Evolutionary conservation across 2,329 filamentous ascomycete species (phyloP), one percentile per base, ranked within the genome.

Genomic region (Sarocladium kiliense): DNA sequence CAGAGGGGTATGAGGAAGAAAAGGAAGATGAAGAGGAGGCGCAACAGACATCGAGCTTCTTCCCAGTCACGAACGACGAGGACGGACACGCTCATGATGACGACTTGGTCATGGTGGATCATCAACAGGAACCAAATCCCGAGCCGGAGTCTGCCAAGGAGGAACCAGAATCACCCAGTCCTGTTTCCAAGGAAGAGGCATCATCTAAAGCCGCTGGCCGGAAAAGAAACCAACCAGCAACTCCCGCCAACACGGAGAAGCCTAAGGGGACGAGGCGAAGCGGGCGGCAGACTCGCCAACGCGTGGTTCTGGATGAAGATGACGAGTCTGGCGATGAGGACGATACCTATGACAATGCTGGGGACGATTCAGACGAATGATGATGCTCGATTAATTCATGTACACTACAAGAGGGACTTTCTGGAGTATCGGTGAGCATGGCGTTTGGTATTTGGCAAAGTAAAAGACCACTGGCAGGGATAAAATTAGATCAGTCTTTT

Each of bases 1-100:
- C 78, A 0, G 80, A 82, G 56, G 80, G 77, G 1, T 79, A 75
- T 51, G 77, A 81, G 26, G 74, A 77, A 39, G 77, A 77, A 18
- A 75, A 74, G 14, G 69, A 70, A 4, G 69, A 67, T 2, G 68
- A 70, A 36, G 59, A 53, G 14, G 55, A 44, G 3, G 42, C 47
- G 3, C 62, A 65, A 2, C 62, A 68, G 3, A 72, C 68, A 1
- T 79, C 77, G 1, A 72, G 69, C 6, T 81, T 78, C 59, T 81
- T 82, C 50, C 74, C 77, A 0, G 66, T 71, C 5, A 74, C 77
- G 2, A 74, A 76, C 2, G 75, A 76, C 1, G 72, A 73, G 9
- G 71, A 68, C 1, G 69, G 64, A 0, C 68, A 63, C 0, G 68
- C 62, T 7, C 67, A 68, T 3, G 67, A 68, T 21, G 67, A 64